Conservation (phyloP, 179 eudicot species). For the Corrigiola litoralis region DNA sequence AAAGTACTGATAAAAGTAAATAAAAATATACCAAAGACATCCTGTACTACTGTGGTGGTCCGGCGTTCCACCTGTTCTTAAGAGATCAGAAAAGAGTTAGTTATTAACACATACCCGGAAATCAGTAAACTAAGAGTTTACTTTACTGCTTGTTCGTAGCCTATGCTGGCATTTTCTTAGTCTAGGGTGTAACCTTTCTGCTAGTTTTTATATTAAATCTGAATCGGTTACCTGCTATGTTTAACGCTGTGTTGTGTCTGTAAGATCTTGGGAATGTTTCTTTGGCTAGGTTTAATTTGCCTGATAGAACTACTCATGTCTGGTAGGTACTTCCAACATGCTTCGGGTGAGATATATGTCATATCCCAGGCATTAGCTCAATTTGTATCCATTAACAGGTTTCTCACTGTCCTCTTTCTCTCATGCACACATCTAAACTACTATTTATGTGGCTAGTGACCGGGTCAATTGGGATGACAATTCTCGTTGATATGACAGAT, state of each 20-base stretch:
- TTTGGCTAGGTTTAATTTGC: neutral
- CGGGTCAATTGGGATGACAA: neutral
- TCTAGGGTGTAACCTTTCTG: too few species aligned
- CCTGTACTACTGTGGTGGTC: neutral
- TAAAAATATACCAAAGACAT: too few species aligned
- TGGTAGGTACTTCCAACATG: conserved; percentile 80
- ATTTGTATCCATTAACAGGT: conserved; percentile 84
- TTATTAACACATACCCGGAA: too few species aligned
- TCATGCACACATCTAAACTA: neutral
- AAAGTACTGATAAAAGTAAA: too few species aligned
- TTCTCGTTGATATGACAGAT: conserved; percentile 37
- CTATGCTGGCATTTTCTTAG: neutral
- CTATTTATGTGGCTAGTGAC: neutral
- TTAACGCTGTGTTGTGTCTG: conserved; percentile 4
- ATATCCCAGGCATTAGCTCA: conserved; percentile 77
- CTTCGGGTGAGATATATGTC: conserved; percentile 80
- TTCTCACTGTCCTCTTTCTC: neutral
- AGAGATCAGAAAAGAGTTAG: too few species aligned
- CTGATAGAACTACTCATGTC: conserved; percentile 10
- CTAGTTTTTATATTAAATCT: too few species aligned
- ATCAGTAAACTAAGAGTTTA: too few species aligned
- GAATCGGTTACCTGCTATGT: neutral
- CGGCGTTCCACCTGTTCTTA: too few species aligned
- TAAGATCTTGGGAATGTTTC: neutral
- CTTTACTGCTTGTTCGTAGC: neutral